Evolutionary conservation across 139 green algal species (phyloP), one percentile per base, ranked within the genome.

Genomic region (Tetradesmus lagerheimii): DNA sequence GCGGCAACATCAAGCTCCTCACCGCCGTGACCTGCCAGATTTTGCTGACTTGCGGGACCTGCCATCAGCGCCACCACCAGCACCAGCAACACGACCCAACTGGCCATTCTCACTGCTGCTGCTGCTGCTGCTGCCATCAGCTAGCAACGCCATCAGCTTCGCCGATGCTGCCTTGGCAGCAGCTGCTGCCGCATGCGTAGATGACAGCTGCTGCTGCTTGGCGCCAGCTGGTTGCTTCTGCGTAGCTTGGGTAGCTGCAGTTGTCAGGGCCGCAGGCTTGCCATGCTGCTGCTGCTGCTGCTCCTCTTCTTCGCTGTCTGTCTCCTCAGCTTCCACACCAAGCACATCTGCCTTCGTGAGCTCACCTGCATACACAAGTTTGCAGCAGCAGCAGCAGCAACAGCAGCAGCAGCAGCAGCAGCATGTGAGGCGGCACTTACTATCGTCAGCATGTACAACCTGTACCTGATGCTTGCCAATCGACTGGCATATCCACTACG

Each of bases 271-370:
- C 9, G 57, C 16, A 31, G 57, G 16, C 23, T n/a, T 71, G 18
- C 80, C n/a, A 18, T 27, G 43, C 50, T 87, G 50, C 35, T 35
- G 45, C 15, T 47, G 80, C n/a, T 76, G 47, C 81, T 76, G 47
- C 66, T 93, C 92, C 66, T 93, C 91, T 8, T 93, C 92, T 29
- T 87, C 53, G 34, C 64, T 91, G 91, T 93, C 91, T 29, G 88
- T 29, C 62, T 87, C 89, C 77, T 93, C 85, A 29, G 90, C 85
- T 67, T 93, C 83, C 0, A 77, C 86, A 31, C 90, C 92, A 67
- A 93, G 47, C 12, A 95, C 91, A 81, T 95, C 93, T 64, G 89
- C 86, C 57, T 93, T 94, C 2, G 85, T 95, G 4, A 97, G 94
- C 92, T 96, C 95, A 1, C 95, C 86, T 90, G 50, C 25, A n/a